A percentile compares a stretch with the other conserved stretches of the same genome.
These are phyloP conservation scores for Candida parachauliodes DNA, from an alignment of 805 yeast species.

Conservation along the genomic window DNA sequence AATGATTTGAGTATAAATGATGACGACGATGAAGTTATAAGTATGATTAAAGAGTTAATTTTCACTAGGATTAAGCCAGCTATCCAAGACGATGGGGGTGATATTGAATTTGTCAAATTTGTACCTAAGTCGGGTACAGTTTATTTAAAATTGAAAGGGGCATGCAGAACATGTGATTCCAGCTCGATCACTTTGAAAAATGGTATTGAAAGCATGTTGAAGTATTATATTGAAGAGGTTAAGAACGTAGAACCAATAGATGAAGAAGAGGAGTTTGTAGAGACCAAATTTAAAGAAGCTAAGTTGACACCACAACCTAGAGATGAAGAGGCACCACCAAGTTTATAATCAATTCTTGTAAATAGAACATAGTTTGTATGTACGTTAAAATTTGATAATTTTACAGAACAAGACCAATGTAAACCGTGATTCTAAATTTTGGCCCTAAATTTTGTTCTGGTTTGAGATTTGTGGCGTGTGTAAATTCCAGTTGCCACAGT, in stretches of 20 bases:
- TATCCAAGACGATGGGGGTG: slow-evolving; percentile 74
- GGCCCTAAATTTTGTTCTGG: no score
- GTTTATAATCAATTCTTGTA: slow-evolving; percentile 17
- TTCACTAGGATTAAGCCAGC: slow-evolving; percentile 73
- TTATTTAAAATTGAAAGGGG: slow-evolving; percentile 58
- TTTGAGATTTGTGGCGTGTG: no score
- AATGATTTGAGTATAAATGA: slow-evolving; percentile 46
- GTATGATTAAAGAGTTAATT: slow-evolving; percentile 65
- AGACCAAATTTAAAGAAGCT: slow-evolving; percentile 8
- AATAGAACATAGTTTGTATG: neutral
- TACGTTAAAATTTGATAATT: no score
- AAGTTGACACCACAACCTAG: slow-evolving; percentile 24
- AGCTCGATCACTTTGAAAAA: slow-evolving; percentile 62
- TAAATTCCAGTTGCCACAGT: no score
- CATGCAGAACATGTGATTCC: slow-evolving; percentile 70
- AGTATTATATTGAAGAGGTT: slow-evolving; percentile 67
- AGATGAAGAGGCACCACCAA: slow-evolving; percentile 20
- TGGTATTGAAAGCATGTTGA: slow-evolving; percentile 70
- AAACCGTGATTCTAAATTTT: no score
- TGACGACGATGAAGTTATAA: slow-evolving; percentile 63
- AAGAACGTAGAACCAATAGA: slow-evolving; percentile 51
- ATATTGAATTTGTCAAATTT: slow-evolving; percentile 61
- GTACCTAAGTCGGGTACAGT: slow-evolving; percentile 54
- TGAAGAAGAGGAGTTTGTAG: slow-evolving; percentile 26
- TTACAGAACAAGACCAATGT: no score